Percentiles rank a stretch among this genome's conserved stretches.
These are phyloP conservation scores for Botryotinia narcissicola DNA, from an alignment of 2,329 filamentous ascomycete genomes.

Conservation along the genomic window DNA sequence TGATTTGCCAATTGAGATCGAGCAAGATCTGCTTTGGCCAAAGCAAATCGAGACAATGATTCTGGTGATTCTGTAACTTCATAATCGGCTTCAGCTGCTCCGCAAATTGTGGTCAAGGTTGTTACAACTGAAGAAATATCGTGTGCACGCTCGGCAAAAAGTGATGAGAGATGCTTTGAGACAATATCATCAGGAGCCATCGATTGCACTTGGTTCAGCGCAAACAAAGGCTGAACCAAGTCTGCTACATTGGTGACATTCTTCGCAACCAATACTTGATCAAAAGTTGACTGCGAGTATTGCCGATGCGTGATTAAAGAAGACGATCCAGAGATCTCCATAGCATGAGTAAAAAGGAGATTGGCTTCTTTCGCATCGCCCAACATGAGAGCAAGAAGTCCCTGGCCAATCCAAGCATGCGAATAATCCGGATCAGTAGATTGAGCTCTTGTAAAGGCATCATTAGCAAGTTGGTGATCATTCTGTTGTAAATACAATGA, in stretches of 20 bases:
- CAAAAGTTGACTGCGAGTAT: conserved; percentile 79
- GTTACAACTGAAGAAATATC: conserved; percentile 63
- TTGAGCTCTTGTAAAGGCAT: conserved; percentile 85
- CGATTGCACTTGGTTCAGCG: conserved; percentile 73
- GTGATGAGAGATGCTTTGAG: conserved; percentile 72
- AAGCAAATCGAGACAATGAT: conserved; percentile 72
- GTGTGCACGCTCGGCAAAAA: conserved; percentile 78
- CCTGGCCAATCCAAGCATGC: conserved; percentile 92
- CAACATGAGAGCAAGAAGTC: conserved; percentile 69
- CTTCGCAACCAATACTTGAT: conserved; percentile 65
- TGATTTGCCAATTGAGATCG: conserved; percentile 73
- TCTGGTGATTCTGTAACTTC: conserved; percentile 76
- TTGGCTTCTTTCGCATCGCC: conserved; percentile 76
- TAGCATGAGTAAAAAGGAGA: conserved; percentile 86
- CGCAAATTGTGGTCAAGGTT: conserved; percentile 65
- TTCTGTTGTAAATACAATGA: conserved; percentile 81
- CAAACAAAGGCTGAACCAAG: conserved; percentile 85
- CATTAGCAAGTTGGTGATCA: conserved; percentile 81
- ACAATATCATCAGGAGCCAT: conserved; percentile 69
- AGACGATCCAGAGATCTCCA: conserved; percentile 83
- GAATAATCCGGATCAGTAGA: conserved; percentile 93
- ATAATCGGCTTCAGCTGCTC: conserved; percentile 73
- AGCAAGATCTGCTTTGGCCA: conserved; percentile 83
- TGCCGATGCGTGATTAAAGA: conserved; percentile 71
- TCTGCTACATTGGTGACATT: conserved; percentile 52